Base-by-base conservation (phyloP, 805 yeast genomes). In the Isabelozyma gotoi region DNA sequence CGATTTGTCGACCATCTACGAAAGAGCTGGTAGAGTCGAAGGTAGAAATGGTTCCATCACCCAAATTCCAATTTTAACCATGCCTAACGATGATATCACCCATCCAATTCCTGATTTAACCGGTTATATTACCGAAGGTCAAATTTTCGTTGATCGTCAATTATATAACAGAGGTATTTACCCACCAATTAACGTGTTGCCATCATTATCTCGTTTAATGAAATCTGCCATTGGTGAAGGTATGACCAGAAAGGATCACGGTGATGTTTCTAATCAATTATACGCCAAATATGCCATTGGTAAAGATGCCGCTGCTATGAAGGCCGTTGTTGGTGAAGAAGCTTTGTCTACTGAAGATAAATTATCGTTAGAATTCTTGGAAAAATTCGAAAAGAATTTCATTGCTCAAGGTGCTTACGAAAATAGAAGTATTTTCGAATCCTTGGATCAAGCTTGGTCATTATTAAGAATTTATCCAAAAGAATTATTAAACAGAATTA, bases 101-200 rank as follows among this genome's bases (percentile, higher is more conserved):
- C 99, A 94, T 75, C 99, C 99, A 60, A 94, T 94, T 77, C 99
- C 99, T 42, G 99, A 94, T 85, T 85, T 94, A 77, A 94, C 99
- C 36, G 99, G 99, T 57, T 94, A 95, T 72, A 94, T 94, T 67
- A 94, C 99, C 38, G 99, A 94, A 74, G 99, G 99, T 47, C 99
- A 94, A 79, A 94, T 94, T 63, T 92, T 86, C 51, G 85, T 94
- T 57, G 99, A 94, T 73, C 88, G 99, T 76, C 97, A 90, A 73
- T 80, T 94, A 67, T 77, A 86, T 66, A 91, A 95, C 74, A 89
- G 94, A 71, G 99, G 98, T 82, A 78, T 94, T 60, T 95, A 94
- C 68, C 99, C 99, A 55, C 99, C 99, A 59, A 94, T 94, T 71
- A 94, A 94, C 65, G 99, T 94, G 36, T 80, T 94, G 65, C 99